Evolutionary conservation across 2,329 filamentous ascomycete species (phyloP).

Genomic region (Calonectria hawksworthii): DNA sequence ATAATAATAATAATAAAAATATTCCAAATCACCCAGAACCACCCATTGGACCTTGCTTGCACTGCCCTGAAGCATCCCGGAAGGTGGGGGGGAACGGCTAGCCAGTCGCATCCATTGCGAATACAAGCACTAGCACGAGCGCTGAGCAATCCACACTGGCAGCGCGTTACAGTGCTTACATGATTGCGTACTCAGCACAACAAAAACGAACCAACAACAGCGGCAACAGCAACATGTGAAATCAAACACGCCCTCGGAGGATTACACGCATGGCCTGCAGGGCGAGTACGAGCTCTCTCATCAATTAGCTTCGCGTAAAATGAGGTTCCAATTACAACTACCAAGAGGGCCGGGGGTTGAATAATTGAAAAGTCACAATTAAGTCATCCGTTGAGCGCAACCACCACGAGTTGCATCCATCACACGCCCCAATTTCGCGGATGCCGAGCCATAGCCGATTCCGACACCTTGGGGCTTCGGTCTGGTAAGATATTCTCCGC

Average conservation of each 20-base stretch:
- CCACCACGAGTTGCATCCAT: constrained; percentile 10
- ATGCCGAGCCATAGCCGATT: background rate
- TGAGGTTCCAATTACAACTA: constrained; percentile 14
- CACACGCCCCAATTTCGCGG: constrained; percentile 10
- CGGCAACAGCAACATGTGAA: background rate
- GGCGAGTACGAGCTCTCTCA: background rate
- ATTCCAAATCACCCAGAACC: background rate
- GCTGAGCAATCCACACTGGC: background rate
- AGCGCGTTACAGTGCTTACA: constrained; percentile 21
- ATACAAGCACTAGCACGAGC: background rate
- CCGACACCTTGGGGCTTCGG: background rate
- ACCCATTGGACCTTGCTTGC: constrained; percentile 6
- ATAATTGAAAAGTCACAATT: background rate
- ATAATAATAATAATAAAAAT: background rate
- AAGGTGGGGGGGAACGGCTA: constrained; percentile 12
- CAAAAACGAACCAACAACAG: background rate
- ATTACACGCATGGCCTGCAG: background rate
- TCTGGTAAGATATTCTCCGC: background rate
- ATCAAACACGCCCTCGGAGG: background rate
- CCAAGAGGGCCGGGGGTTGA: background rate
- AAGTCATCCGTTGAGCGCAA: constrained; percentile 1
- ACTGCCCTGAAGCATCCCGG: constrained; percentile 15
- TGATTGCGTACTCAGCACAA: constrained; percentile 19
- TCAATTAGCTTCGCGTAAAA: constrained; percentile 3
- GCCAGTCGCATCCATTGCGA: constrained; percentile 13